Conservation (phyloP, 2,329 filamentous ascomycete species). For the Cladophialophora carrionii region DNA sequence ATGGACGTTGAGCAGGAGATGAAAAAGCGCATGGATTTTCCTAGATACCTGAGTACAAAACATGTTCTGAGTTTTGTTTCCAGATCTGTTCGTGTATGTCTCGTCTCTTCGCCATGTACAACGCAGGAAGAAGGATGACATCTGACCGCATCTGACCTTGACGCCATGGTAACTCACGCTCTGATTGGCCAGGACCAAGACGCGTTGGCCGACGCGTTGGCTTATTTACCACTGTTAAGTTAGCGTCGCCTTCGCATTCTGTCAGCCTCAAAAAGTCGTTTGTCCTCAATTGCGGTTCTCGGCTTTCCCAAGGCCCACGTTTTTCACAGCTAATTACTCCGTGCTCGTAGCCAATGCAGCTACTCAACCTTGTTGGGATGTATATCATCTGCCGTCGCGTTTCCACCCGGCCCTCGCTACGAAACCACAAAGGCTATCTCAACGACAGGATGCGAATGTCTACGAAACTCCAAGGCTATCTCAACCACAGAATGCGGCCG, state of each 20-base stretch:
- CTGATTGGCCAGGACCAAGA: neutral
- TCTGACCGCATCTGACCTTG: no score
- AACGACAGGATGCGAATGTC: no score
- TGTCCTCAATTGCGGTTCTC: no score
- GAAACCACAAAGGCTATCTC: neutral
- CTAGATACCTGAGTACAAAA: neutral
- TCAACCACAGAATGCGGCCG: no score
- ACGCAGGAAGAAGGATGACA: no score
- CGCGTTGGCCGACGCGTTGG: no score
- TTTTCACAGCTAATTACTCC: no score
- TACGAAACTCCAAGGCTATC: no score
- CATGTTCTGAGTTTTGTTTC: neutral
- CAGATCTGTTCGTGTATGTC: no score
- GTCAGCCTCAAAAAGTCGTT: neutral
- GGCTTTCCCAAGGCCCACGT: no score
- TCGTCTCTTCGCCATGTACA: no score
- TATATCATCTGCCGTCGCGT: neutral
- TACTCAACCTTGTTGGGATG: neutral
- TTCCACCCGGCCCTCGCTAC: neutral
- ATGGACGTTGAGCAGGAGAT: conserved; percentile 7
- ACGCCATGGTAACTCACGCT: neutral
- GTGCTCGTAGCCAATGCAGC: neutral
- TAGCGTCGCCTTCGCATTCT: neutral
- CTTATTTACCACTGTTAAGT: no score
- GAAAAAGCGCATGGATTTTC: conserved; percentile 5